These are phyloP conservation scores for Ricinus communis DNA, from an alignment of 345 rosid species.

Conservation along the genomic window DNA sequence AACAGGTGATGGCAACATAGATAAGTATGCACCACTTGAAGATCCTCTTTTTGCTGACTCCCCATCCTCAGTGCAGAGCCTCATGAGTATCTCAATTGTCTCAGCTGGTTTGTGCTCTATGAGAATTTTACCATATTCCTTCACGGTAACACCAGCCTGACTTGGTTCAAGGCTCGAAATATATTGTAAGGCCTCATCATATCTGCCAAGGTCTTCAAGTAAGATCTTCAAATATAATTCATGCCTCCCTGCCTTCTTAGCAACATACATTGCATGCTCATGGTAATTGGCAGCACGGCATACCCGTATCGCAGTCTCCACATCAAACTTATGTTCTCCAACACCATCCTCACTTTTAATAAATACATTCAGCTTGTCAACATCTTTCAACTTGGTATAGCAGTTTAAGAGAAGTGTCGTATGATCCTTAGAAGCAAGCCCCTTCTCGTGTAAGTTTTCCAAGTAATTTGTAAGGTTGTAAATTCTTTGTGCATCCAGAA, in stretches of 20 bases:
- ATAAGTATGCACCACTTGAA: conserved; percentile 61
- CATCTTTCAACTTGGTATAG: conserved; percentile 94
- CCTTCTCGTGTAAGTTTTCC: conserved; percentile 95
- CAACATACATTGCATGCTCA: conserved; percentile 98
- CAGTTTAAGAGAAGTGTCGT: conserved; percentile 94
- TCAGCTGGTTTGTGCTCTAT: conserved; percentile 85
- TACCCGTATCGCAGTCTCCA: conserved; percentile 97
- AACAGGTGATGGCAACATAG: conserved; percentile 96
- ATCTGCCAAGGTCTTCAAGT: conserved; percentile 92
- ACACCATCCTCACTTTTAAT: conserved; percentile 85
- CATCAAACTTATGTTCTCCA: conserved; percentile 94
- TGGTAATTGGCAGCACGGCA: conserved; percentile 98
- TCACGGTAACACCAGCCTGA: conserved; percentile 92
- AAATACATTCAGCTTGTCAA: conserved; percentile 87
- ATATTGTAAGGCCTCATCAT: conserved; percentile 90
- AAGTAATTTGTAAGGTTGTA: conserved; percentile 94
- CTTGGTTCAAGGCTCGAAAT: conserved; percentile 93
- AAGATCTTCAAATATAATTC: conserved; percentile 90
- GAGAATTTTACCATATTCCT: conserved; percentile 96
- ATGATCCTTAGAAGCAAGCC: conserved; percentile 98
- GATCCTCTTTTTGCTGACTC: conserved; percentile 51
- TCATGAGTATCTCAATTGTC: conserved; percentile 84
- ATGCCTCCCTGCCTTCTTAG: conserved; percentile 95
- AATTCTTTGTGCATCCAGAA: conserved; percentile 97
- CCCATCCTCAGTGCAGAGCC: conserved; percentile 82